phyloP scores from a whole-genome alignment of 2,329 filamentous ascomycete genomes.

The Parascedosporium putredinis region DNA sequence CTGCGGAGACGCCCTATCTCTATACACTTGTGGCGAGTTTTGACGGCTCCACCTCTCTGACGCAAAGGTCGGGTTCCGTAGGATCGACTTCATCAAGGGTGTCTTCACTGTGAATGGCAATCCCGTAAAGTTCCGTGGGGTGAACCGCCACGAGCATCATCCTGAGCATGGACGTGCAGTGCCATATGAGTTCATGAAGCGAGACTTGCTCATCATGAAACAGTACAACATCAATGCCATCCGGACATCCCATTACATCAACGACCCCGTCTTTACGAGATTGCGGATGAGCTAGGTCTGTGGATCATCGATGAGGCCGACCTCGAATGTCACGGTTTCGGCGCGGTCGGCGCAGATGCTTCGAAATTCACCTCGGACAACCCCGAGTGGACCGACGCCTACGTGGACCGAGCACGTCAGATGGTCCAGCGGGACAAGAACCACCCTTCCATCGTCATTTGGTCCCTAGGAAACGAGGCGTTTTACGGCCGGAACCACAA shows the following conservation, averaged over 20 bases:
- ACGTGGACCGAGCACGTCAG: constrained; percentile 55
- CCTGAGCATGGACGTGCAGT: constrained; percentile 51
- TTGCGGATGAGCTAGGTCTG: constrained; percentile 53
- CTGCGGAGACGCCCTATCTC: constrained; percentile 55
- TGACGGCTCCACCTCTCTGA: constrained; percentile 22
- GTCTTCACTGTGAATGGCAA: constrained; percentile 55
- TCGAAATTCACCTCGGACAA: constrained; percentile 49
- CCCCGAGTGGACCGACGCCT: constrained; percentile 50
- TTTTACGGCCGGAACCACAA: constrained; percentile 60
- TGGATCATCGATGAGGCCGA: constrained; percentile 52
- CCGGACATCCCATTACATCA: constrained; percentile 57
- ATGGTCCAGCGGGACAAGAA: constrained; percentile 51
- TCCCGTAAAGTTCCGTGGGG: constrained; percentile 54
- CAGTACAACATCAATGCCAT: constrained; percentile 60
- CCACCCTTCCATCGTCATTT: constrained; percentile 56
- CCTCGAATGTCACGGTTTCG: constrained; percentile 43
- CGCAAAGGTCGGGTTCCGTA: constrained; percentile 55
- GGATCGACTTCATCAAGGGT: constrained; percentile 48
- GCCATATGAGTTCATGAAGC: constrained; percentile 47
- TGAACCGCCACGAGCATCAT: constrained; percentile 63
- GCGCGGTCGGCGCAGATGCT: constrained; percentile 14
- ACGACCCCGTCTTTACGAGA: constrained; percentile 49
- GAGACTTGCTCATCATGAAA: constrained; percentile 58
- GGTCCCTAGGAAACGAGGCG: constrained; percentile 63
- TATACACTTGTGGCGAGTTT: constrained; percentile 39